Percentiles rank a stretch among this genome's conserved stretches.
Evolutionary conservation across 495 filamentous ascomycete species (phyloP).

Genomic region (Jackrogersella multiformis): DNA sequence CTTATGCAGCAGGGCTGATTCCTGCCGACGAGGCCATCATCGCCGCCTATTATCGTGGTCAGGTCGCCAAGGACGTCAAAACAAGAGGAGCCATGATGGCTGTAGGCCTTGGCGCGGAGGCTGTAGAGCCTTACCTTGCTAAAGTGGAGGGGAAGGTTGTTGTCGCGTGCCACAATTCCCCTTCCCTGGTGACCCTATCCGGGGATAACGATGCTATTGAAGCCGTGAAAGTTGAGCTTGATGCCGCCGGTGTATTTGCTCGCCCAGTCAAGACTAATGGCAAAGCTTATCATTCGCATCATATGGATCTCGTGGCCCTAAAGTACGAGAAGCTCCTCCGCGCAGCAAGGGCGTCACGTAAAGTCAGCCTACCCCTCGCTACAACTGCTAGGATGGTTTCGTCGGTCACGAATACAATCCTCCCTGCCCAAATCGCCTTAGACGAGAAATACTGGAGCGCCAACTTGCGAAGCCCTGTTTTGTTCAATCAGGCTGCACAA

Average conservation of each 20-base stretch:
- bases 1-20: conserved; percentile 56
- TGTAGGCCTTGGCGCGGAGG: conserved; percentile 49
- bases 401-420: conserved; percentile 40
- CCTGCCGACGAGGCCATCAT: conserved; percentile 56
- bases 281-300: conserved; percentile 64
- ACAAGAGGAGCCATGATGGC: conserved; percentile 60
- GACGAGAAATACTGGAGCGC: conserved; percentile 54
- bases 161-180: conserved; percentile 32
- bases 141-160: no score
- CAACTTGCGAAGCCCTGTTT: conserved; percentile 57
- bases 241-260: conserved; percentile 48
- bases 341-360: neutral
- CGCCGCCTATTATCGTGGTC: conserved; percentile 54
- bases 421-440: conserved; percentile 12
- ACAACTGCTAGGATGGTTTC: conserved; percentile 39
- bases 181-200: conserved; percentile 59
- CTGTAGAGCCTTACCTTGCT: conserved; percentile 11
- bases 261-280: conserved; percentile 52
- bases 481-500: no score
- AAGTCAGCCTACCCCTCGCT: no score
- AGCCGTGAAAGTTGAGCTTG: conserved; percentile 41
- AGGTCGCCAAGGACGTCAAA: conserved; percentile 20
- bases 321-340: conserved; percentile 39
- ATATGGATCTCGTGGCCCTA: conserved; percentile 52
- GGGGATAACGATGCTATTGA: conserved; percentile 52